These are phyloP conservation scores for Arachis monticola DNA, from an alignment of 331 rosid species.

Conservation along the genomic window DNA sequence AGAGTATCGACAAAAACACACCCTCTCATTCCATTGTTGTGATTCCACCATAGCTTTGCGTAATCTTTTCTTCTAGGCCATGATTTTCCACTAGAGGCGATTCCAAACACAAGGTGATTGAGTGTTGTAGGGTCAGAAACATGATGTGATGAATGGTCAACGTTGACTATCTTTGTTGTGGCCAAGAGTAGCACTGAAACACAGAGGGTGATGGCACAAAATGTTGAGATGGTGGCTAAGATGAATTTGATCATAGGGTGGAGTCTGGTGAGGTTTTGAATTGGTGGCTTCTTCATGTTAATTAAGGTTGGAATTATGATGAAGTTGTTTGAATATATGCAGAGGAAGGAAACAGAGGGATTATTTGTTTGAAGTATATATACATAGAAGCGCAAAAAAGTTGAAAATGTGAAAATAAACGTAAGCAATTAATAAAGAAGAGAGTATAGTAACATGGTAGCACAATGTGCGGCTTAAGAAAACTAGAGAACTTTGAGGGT, in stretches of 20 bases:
- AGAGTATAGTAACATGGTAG: not conserved
- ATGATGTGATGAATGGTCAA: constrained; percentile 5
- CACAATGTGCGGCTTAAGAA: constrained; percentile 34
- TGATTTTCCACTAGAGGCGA: constrained; percentile 55
- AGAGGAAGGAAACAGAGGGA: too few relatives aligned
- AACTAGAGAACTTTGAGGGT: constrained; percentile 5
- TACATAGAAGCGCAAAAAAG: not conserved
- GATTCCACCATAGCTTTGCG: constrained; percentile 70
- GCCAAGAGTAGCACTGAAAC: constrained; percentile 44
- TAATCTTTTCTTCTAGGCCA: constrained; percentile 68
- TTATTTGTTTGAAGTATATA: too few relatives aligned
- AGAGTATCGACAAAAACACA: constrained; percentile 72
- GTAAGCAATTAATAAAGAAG: too few relatives aligned
- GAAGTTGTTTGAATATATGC: constrained; percentile 20
- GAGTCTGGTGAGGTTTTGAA: constrained; percentile 41
- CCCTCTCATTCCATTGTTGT: constrained; percentile 54
- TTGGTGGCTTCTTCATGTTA: constrained; percentile 48
- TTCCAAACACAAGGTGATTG: constrained; percentile 73
- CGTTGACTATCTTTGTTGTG: constrained; percentile 23
- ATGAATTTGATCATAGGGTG: constrained; percentile 43
- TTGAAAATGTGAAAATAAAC: not conserved
- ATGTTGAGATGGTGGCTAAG: constrained; percentile 46
- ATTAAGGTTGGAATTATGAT: not conserved
- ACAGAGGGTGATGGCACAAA: constrained; percentile 49
- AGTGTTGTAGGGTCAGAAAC: constrained; percentile 45